phyloP scores from a whole-genome alignment of 768 basidiomycete genomes.

The Rhodosporidiobolus sp. region DNA sequence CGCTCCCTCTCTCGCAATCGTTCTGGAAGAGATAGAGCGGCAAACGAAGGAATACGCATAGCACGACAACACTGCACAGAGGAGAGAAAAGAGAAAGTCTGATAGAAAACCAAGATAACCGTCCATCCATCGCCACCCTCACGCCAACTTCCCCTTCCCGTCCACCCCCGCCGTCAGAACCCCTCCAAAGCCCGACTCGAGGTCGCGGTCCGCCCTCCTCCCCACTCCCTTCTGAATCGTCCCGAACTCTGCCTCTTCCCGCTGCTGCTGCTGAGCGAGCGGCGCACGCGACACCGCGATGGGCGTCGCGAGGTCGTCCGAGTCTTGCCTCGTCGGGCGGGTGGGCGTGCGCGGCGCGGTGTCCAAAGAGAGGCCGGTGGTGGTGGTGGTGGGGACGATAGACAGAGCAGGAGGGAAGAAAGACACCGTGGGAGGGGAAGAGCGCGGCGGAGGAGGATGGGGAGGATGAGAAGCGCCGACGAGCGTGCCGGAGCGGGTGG shows the following conservation, averaged over 20 bases:
- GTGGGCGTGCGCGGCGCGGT: background rate
- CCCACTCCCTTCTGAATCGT: too few species aligned
- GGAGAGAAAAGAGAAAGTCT: background rate
- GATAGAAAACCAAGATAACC: too few species aligned
- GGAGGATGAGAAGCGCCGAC: background rate
- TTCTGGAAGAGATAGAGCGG: too few species aligned
- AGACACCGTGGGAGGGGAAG: background rate
- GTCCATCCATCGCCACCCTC: too few species aligned
- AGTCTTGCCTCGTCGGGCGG: background rate
- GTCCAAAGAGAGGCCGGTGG: background rate
- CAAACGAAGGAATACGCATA: too few species aligned
- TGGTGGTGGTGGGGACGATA: background rate
- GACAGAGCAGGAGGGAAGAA: background rate
- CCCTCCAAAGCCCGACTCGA: background rate
- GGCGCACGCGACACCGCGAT: background rate
- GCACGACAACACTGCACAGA: background rate
- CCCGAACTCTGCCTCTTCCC: background rate
- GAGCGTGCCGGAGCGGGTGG: constrained; percentile 4
- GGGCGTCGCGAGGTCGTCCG: constrained; percentile 2
- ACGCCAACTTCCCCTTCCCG: too few species aligned
- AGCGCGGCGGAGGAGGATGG: background rate
- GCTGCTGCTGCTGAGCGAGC: too few species aligned
- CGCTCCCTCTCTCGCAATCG: too few species aligned
- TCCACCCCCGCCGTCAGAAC: too few species aligned
- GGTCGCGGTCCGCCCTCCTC: background rate